A percentile compares a stretch with the other conserved stretches of the same genome.
These are phyloP conservation scores for Nakazawaea populi DNA, from an alignment of 805 yeast genomes.

Conservation along the genomic window DNA sequence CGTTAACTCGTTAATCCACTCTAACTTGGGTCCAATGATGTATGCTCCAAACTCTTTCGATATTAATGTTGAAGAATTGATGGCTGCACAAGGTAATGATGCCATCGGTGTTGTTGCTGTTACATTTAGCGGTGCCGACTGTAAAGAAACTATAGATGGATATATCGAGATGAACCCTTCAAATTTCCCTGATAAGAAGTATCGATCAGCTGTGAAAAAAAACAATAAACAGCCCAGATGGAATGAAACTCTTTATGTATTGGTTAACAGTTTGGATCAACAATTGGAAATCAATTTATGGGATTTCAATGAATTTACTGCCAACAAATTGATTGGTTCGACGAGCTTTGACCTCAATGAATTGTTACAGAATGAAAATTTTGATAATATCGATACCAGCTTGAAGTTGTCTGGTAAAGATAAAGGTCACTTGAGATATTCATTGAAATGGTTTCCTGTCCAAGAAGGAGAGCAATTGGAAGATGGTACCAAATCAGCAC, in stretches of 20 bases:
- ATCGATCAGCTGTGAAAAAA: conserved; percentile 53
- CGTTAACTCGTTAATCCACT: conserved; percentile 63
- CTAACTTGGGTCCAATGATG: conserved; percentile 68
- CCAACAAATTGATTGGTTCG: conserved; percentile 45
- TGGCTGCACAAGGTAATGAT: conserved; percentile 59
- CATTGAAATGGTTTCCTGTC: conserved; percentile 45
- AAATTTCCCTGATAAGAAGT: conserved; percentile 32
- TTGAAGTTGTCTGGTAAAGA: conserved; percentile 44
- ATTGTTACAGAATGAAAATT: conserved; percentile 47
- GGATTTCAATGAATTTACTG: conserved; percentile 51
- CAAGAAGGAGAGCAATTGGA: conserved; percentile 36
- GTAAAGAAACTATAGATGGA: conserved; percentile 49
- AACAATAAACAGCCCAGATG: conserved; percentile 53
- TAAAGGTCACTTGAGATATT: conserved; percentile 57
- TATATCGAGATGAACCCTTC: conserved; percentile 42
- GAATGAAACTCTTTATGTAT: conserved; percentile 58
- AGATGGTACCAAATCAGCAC: conserved; percentile 43
- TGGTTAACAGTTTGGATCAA: conserved; percentile 52
- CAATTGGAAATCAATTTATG: conserved; percentile 49
- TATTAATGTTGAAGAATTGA: conserved; percentile 64
- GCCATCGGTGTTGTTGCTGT: conserved; percentile 67
- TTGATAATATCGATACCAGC: conserved; percentile 36
- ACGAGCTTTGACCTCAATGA: conserved; percentile 52
- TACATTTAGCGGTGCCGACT: conserved; percentile 47
- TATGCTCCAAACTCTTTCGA: conserved; percentile 81